Conservation (phyloP, 2,329 filamentous ascomycete genomes). For the Cladosporium phlei region DNA sequence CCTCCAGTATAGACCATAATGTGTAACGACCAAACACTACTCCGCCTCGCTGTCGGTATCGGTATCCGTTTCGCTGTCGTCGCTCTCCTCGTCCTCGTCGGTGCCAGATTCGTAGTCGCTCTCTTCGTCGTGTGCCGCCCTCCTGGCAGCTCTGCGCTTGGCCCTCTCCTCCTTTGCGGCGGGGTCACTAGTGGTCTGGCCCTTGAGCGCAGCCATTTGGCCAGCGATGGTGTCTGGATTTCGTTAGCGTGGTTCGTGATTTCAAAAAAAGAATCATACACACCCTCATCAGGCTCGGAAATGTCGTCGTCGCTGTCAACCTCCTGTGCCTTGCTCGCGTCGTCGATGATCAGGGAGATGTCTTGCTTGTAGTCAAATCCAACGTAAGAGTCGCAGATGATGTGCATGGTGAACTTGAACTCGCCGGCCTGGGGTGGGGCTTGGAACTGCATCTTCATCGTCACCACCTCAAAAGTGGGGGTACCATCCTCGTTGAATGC, state of each 20-base stretch:
- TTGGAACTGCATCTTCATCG: slow-evolving; percentile 93
- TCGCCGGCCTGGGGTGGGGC: slow-evolving; percentile 87
- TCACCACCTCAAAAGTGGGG: slow-evolving; percentile 92
- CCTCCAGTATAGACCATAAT: neutral
- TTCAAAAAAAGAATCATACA: slow-evolving; percentile 34
- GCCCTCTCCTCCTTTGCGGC: slow-evolving; percentile 9
- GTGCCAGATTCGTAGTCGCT: slow-evolving; percentile 36
- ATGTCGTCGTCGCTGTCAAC: slow-evolving; percentile 79
- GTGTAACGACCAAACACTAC: slow-evolving; percentile 24
- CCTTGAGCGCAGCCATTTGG: slow-evolving; percentile 35
- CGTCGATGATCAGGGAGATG: slow-evolving; percentile 82
- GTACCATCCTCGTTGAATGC: slow-evolving; percentile 66
- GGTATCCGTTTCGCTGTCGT: slow-evolving; percentile 49
- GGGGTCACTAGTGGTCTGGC: slow-evolving; percentile 27
- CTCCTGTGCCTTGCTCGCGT: slow-evolving; percentile 75
- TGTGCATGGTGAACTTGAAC: slow-evolving; percentile 91
- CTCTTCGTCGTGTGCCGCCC: slow-evolving; percentile 17
- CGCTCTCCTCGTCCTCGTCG: slow-evolving; percentile 31
- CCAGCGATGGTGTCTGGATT: slow-evolving; percentile 34
- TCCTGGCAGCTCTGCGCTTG: slow-evolving; percentile 14
- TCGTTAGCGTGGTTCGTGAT: slow-evolving; percentile 16
- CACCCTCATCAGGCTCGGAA: slow-evolving; percentile 96
- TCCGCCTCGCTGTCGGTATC: slow-evolving; percentile 80
- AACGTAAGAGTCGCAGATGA: slow-evolving; percentile 91
- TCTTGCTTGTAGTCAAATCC: slow-evolving; percentile 92